Evolutionary conservation across 2,329 filamentous ascomycete genomes (phyloP).

Genomic region (Alternaria solani): DNA sequence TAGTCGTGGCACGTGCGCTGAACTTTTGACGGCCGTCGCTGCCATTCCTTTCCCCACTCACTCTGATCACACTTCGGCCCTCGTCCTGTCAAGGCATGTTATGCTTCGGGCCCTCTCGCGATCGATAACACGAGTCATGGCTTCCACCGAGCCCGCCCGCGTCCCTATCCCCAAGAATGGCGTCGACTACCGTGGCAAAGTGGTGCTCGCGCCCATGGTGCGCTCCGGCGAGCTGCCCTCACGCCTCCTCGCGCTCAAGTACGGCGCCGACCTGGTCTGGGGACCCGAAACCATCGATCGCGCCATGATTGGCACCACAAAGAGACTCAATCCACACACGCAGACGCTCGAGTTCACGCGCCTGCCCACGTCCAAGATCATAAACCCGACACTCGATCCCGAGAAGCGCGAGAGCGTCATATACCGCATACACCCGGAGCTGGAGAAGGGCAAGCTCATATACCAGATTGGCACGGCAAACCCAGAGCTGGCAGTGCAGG

Average conservation of each 20-base stretch:
- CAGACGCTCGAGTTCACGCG: constrained; percentile 87
- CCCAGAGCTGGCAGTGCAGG: constrained; percentile 81
- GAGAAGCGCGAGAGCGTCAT: constrained; percentile 71
- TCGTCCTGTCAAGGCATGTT: constrained; percentile 37
- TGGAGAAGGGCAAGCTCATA: constrained; percentile 78
- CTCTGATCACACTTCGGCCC: background rate
- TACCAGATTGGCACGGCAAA: constrained; percentile 93
- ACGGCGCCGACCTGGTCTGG: constrained; percentile 97
- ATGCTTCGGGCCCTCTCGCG: constrained; percentile 50
- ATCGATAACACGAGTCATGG: constrained; percentile 43
- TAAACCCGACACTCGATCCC: constrained; percentile 64
- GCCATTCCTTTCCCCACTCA: constrained; percentile 8
- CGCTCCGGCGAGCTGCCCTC: constrained; percentile 95
- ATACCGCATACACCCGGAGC: constrained; percentile 80
- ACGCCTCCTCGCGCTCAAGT: constrained; percentile 86
- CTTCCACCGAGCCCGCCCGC: constrained; percentile 55
- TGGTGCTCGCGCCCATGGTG: constrained; percentile 97
- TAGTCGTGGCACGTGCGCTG: constrained; percentile 12
- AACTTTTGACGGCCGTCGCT: constrained; percentile 16
- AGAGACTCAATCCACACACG: constrained; percentile 77
- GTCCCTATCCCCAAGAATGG: constrained; percentile 87
- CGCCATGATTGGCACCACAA: constrained; percentile 85
- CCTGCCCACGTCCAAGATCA: constrained; percentile 73
- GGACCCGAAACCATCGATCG: constrained; percentile 95
- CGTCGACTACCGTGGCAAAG: constrained; percentile 91